phyloP scores from a whole-genome alignment of 305 asterid genomes.

The Striga hermonthica region DNA sequence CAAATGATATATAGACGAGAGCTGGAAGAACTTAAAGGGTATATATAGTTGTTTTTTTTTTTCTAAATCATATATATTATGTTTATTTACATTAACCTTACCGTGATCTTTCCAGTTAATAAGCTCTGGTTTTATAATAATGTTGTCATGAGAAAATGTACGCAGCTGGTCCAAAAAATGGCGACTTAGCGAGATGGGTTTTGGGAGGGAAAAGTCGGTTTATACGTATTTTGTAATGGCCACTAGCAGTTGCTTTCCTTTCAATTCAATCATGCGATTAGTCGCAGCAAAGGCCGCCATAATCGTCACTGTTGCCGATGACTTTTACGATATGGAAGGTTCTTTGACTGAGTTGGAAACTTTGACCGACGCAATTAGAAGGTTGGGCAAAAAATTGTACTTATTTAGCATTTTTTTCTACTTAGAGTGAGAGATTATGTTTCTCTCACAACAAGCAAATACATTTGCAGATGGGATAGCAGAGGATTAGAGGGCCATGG shows the following conservation, averaged over 20 bases:
- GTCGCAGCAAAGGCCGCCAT: conserved; percentile 48
- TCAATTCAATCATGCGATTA: conserved; percentile 38
- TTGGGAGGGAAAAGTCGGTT: conserved; percentile 62
- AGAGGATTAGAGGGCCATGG: conserved; percentile 45
- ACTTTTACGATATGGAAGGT: conserved; percentile 60
- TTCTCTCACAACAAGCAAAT: not conserved
- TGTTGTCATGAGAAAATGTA: too few species aligned
- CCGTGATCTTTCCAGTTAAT: too few species aligned
- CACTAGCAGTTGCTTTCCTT: conserved; percentile 38
- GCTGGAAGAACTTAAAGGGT: conserved; percentile 59
- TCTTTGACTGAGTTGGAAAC: conserved; percentile 38
- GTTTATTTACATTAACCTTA: not conserved
- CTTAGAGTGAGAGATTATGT: too few species aligned
- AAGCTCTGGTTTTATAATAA: too few species aligned
- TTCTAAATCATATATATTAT: not conserved
- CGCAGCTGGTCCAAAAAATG: conserved; percentile 56
- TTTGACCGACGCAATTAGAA: conserved; percentile 47
- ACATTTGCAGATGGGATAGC: conserved; percentile 53
- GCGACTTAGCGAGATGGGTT: conserved; percentile 56
- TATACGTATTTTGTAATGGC: conserved; percentile 50
- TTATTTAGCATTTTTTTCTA: not conserved
- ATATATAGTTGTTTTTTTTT: not conserved
- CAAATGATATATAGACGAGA: conserved; percentile 46
- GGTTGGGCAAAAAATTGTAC: conserved; percentile 25
- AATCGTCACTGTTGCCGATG: conserved; percentile 58